Conservation (phyloP, 2,329 filamentous ascomycete genomes). For the Pseudogymnoascus sp. region DNA sequence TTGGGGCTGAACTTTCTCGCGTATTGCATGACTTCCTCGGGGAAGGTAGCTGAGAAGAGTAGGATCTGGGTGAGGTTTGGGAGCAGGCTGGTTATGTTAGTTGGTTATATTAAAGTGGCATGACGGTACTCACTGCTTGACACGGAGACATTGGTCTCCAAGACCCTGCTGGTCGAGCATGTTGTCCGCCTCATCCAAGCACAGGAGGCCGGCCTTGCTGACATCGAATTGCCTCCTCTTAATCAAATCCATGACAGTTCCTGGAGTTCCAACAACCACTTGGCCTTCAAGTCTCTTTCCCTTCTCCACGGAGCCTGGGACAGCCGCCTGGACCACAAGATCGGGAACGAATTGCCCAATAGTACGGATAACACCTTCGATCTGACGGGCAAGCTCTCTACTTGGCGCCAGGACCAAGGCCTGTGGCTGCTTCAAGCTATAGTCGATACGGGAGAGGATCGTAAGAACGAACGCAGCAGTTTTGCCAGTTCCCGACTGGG, state of each 20-base stretch:
- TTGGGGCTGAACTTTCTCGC: conserved; percentile 77
- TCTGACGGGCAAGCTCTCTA: conserved; percentile 90
- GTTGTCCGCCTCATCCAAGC: conserved; percentile 96
- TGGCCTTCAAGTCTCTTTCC: conserved; percentile 63
- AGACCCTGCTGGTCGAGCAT: conserved; percentile 96
- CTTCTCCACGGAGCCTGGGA: conserved; percentile 67
- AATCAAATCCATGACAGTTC: conserved; percentile 83
- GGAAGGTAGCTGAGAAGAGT: conserved; percentile 92
- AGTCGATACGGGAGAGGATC: conserved; percentile 78
- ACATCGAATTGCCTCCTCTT: conserved; percentile 67
- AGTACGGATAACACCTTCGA: conserved; percentile 71
- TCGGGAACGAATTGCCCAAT: conserved; percentile 80
- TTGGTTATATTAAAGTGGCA: background rate
- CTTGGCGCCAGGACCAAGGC: conserved; percentile 85
- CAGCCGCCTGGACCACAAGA: conserved; percentile 69
- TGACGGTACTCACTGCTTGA: conserved; percentile 61
- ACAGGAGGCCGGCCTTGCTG: conserved; percentile 67
- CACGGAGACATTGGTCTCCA: conserved; percentile 87
- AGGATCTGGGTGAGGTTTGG: conserved; percentile 74
- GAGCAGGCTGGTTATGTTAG: conserved; percentile 39
- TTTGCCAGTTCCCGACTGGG: conserved; percentile 98
- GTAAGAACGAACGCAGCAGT: conserved; percentile 95
- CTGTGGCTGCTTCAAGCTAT: conserved; percentile 63
- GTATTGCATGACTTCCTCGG: conserved; percentile 75
- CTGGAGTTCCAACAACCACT: conserved; percentile 86